These are phyloP conservation scores for Lipomyces orientalis DNA, from an alignment of 805 yeast species.

Conservation along the genomic window DNA sequence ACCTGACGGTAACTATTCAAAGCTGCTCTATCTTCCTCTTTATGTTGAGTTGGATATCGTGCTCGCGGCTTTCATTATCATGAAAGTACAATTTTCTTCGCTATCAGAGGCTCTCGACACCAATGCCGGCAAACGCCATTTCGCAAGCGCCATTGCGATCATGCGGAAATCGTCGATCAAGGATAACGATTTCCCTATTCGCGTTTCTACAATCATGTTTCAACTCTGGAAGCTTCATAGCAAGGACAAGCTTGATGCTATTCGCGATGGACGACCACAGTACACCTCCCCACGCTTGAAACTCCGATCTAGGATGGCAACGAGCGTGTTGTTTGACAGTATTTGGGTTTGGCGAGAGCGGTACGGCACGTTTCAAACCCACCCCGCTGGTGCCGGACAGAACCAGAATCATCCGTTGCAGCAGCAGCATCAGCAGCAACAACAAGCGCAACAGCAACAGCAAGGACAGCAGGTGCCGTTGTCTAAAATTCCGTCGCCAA, in stretches of 20 bases:
- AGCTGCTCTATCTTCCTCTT: constrained; percentile 81
- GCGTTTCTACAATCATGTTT: constrained; percentile 92
- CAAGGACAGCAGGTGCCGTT: constrained; percentile 19
- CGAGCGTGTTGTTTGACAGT: constrained; percentile 90
- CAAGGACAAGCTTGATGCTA: constrained; percentile 31
- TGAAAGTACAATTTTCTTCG: constrained; percentile 79
- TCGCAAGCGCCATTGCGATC: constrained; percentile 67
- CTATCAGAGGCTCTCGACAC: constrained; percentile 59
- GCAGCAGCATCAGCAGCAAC: constrained; percentile 21
- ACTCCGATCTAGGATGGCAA: constrained; percentile 85
- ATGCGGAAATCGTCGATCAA: constrained; percentile 81
- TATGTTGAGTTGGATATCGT: constrained; percentile 73
- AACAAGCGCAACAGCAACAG: constrained; percentile 17
- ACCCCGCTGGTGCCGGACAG: constrained; percentile 29
- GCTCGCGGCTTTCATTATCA: constrained; percentile 91
- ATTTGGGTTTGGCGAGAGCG: constrained; percentile 82
- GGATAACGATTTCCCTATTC: constrained; percentile 89
- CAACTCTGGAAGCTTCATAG: constrained; percentile 90
- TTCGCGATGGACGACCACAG: constrained; percentile 30
- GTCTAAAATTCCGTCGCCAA: constrained; percentile 27
- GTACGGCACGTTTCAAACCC: constrained; percentile 57
- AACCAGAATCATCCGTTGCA: constrained; percentile 27
- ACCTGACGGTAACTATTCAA: constrained; percentile 63
- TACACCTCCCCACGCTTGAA: constrained; percentile 38
- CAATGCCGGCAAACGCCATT: constrained; percentile 45